Evolutionary conservation across 441 rosid species (phyloP).

Genomic region (Raphanus hybrid): DNA sequence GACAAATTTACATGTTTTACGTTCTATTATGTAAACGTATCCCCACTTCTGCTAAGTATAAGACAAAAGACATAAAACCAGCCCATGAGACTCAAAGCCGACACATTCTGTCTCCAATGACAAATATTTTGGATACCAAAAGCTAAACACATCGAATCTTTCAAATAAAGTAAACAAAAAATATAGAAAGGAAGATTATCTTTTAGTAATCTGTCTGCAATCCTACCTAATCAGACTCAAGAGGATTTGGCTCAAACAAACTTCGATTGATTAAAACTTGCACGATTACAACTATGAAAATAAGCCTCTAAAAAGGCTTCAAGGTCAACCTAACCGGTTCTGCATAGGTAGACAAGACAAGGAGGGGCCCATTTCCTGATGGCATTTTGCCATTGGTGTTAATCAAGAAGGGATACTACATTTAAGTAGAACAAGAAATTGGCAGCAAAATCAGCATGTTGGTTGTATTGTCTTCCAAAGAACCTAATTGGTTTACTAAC

Average conservation of each 20-base stretch:
- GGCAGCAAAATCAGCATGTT: background rate
- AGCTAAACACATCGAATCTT: conserved; percentile 31
- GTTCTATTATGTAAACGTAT: conserved; percentile 15
- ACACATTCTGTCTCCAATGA: conserved; percentile 33
- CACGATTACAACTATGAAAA: background rate
- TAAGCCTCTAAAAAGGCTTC: background rate
- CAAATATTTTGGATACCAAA: conserved; percentile 34
- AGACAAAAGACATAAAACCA: conserved; percentile 21
- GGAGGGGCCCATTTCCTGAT: background rate
- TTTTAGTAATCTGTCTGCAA: conserved; percentile 26
- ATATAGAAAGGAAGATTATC: conserved; percentile 32
- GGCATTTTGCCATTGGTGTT: conserved; percentile 1
- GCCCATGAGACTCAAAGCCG: conserved; percentile 20
- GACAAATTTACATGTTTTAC: conserved; percentile 1
- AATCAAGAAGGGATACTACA: conserved; percentile 1
- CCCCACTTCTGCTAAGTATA: conserved; percentile 27
- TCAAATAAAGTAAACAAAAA: conserved; percentile 10
- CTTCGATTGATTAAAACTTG: background rate
- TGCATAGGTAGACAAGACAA: background rate
- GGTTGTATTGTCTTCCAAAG: background rate
- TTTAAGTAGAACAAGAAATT: background rate
- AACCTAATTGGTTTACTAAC: background rate
- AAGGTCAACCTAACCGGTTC: background rate
- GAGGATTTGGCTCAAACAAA: background rate
- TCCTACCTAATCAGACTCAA: conserved; percentile 28